These are phyloP conservation scores for Tympanopsis confertula DNA, from an alignment of 2,329 filamentous ascomycete genomes.

Conservation along the genomic window DNA sequence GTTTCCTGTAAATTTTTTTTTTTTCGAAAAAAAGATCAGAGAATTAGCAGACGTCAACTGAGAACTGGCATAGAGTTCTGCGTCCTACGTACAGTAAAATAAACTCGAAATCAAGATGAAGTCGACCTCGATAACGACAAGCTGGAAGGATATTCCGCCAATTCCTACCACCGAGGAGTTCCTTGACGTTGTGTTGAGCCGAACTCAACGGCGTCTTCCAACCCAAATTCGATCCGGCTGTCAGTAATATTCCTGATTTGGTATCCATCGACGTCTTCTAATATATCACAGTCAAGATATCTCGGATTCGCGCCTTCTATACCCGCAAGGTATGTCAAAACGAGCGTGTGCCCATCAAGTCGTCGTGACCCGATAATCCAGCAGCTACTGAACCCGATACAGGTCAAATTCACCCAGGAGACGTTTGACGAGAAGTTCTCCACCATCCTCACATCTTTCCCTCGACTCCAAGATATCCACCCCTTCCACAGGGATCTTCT, in stretches of 20 bases:
- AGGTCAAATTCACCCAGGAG: slow-evolving; percentile 80
- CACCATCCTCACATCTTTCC: slow-evolving; percentile 84
- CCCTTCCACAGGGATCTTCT: slow-evolving; percentile 63
- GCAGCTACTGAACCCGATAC: neutral
- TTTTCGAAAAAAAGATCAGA: no score
- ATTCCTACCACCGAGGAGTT: slow-evolving; percentile 92
- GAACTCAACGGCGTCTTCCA: slow-evolving; percentile 83
- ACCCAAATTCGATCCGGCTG: slow-evolving; percentile 94
- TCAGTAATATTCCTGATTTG: slow-evolving; percentile 69
- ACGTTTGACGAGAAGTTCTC: slow-evolving; percentile 91
- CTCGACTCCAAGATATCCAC: slow-evolving; percentile 84
- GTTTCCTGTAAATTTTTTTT: no score
- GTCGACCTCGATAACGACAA: slow-evolving; percentile 42
- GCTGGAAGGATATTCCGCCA: slow-evolving; percentile 70
- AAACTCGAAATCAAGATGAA: no score
- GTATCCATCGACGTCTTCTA: neutral
- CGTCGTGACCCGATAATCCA: no score
- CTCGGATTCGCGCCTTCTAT: slow-evolving; percentile 55
- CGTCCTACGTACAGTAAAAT: no score
- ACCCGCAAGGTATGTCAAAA: slow-evolving; percentile 81
- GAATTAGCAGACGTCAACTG: no score
- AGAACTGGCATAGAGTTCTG: no score
- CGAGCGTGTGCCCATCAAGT: no score
- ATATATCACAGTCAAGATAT: neutral
- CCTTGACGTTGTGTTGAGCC: slow-evolving; percentile 88